Evolutionary conservation across 176 grass and related monocot species (phyloP), one percentile per base, ranked within the genome.

Genomic region (Calamus simplicifolius): DNA sequence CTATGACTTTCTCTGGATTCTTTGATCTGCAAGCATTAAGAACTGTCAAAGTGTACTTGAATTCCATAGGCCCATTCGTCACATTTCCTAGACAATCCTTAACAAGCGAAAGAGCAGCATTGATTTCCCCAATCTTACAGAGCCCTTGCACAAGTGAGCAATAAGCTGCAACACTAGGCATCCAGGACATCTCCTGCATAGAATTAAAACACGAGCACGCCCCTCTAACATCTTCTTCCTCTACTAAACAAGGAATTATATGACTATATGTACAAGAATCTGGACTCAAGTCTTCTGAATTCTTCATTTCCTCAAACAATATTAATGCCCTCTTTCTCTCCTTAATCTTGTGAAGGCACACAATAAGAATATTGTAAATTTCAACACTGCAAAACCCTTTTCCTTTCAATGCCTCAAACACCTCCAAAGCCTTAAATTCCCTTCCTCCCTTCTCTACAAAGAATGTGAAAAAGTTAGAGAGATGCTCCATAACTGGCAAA

Each of bases 41-140:
- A 62, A 90, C 79, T 71, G 87, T 82, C 81, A 96, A 77, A 49
- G 87, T 63, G 62, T 96, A 90, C 67, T 97, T 97, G 62, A 97
- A 97, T 61, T 97, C 92, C 75, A 79, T 72, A n/a, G 92, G 92
- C 5, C 87, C 92, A 48, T 74, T 91, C 58, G 85, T 82, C 48
- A 97, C 66, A 88, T 76, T 91, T 68, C 87, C 81, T 54, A 97
- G 74, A 72, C 81, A 97, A 72, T 97, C 72, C 68, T 83, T 80
- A 52, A 88, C 78, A 64, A 97, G 80, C 57, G 77, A 70, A 70
- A 88, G 79, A 54, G 78, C 92, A 43, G 68, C 59, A 79, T 68
- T 73, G 59, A 97, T 82, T 54, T 97, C 80, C 8, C 81, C 72
- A 62, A 80, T 91, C 77, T 80, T 91, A 69, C 84, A 88, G 56